Evolutionary conservation across 371 early-diverging fungal genomes (phyloP).

Genomic region (Coemansia sp.): DNA sequence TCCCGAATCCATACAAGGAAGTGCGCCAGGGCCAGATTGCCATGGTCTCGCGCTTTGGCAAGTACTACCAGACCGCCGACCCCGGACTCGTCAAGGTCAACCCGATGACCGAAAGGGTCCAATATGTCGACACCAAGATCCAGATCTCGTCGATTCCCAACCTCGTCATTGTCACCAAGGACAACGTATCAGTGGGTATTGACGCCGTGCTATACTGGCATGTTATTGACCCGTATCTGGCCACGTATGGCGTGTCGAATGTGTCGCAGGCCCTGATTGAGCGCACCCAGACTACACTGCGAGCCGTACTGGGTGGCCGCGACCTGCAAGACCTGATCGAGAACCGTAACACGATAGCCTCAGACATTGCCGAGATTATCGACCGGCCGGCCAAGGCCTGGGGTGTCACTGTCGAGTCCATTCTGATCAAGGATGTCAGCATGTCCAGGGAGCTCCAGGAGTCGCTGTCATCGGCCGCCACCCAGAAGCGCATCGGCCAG

Average conservation of each 20-base stretch:
- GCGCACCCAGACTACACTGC: constrained; percentile 73
- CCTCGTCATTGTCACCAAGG: constrained; percentile 88
- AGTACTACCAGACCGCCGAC: constrained; percentile 85
- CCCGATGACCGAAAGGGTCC: constrained; percentile 66
- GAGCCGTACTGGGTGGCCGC: constrained; percentile 68
- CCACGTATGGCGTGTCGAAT: constrained; percentile 72
- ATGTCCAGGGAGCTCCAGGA: constrained; percentile 79
- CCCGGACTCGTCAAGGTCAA: constrained; percentile 85
- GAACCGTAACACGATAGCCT: constrained; percentile 82
- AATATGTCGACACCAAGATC: constrained; percentile 72
- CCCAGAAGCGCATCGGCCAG: constrained; percentile 84
- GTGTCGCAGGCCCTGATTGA: constrained; percentile 77
- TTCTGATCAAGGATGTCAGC: constrained; percentile 84
- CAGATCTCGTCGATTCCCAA: constrained; percentile 71
- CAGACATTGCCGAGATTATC: constrained; percentile 79
- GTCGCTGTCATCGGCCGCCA: constrained; percentile 87
- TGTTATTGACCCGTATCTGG: constrained; percentile 78
- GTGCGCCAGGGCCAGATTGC: constrained; percentile 69
- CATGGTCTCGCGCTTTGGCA: constrained; percentile 76
- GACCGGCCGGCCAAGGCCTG: constrained; percentile 69
- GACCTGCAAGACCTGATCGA: constrained; percentile 78
- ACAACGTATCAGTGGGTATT: constrained; percentile 78
- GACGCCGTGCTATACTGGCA: constrained; percentile 89
- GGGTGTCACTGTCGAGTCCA: constrained; percentile 79
- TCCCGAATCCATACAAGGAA: constrained; percentile 74